These are phyloP conservation scores for Agaricus blazei DNA, from an alignment of 768 basidiomycete genomes.

Conservation along the genomic window DNA sequence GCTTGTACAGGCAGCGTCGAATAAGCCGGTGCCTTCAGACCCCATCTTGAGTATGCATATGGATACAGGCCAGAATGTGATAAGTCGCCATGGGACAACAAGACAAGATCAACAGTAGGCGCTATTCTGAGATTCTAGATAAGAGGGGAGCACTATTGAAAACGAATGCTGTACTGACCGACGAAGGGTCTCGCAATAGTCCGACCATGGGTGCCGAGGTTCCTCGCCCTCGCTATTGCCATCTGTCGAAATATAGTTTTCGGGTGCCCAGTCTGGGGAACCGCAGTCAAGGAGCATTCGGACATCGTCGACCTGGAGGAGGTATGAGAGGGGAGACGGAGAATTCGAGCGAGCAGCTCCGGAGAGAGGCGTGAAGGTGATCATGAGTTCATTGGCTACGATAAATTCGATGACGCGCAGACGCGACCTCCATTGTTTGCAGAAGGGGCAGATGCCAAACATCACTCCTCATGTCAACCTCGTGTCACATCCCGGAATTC, in stretches of 20 bases:
- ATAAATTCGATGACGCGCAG: conserved; percentile 4
- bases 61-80: conserved; percentile 89
- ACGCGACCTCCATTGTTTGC: conserved; percentile 1
- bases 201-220: conserved; percentile 41
- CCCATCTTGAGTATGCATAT: conserved; percentile 86
- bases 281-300: conserved; percentile 94
- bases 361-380: conserved; percentile 90
- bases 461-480: not conserved
- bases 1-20: conserved; percentile 93
- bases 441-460: not conserved
- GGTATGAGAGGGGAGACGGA: conserved; percentile 69
- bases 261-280: conserved; percentile 80
- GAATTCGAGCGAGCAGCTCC: conserved; percentile 70
- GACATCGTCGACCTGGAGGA: conserved; percentile 93
- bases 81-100: conserved; percentile 92
- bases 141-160: not conserved
- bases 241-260: conserved; percentile 19
- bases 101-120: conserved; percentile 80
- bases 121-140: conserved; percentile 49
- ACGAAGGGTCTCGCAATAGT: conserved; percentile 62
- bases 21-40: conserved; percentile 86
- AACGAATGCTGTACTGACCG: conserved; percentile 36
- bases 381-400: conserved; percentile 48
- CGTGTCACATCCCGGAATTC: no score
- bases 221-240: conserved; percentile 12